Base-by-base conservation (phyloP, 495 filamentous ascomycete species). In the Aspergillus saccharolyticus region DNA sequence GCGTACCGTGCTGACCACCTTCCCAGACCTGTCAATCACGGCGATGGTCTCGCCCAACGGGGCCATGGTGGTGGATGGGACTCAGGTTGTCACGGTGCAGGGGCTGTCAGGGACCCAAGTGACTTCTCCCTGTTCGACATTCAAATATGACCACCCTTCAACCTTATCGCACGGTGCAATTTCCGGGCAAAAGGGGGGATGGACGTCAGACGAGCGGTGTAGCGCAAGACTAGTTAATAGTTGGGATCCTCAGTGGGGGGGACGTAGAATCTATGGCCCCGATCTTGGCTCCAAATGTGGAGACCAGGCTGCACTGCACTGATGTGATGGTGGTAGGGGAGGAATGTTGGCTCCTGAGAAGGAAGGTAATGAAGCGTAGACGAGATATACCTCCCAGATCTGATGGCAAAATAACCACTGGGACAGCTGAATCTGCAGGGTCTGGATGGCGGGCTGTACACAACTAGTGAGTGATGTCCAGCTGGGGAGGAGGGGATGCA, bases 1-100 rank as follows among this genome's bases (percentile, higher is more conserved):
- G 64, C 89, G 72, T 82, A 94, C 90, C 55, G 88, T 94, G 79
- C 86, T 92, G 52, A 96, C 89, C 9, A 95, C 85, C 79, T 96
- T 93, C 56, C 90, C 90, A 57, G 91, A 95, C 66, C 88, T 89
- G 76, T 96, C 92, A 72, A 96, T 84, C 55, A 96, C 89, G 54
- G 90, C 90, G 65, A 96, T 86, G 43, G 90, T 89, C 74, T 96
- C 75, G 52, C 80, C 80, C 25, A 88, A 63, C 28, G 75, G 76
- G 53, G 76, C 73, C 74, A 76, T 78, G 56, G 42, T 58, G 57
- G 52, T 24, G 20, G 18, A 8, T 47, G 25, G 25, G 25, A 25
- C 42, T 59, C 15, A 45, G 25, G 57, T n/a, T 48, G 18, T 39
- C 12, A 15, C 4, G 6, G 33, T 39, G 33, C 10, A 39, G 4